phyloP scores from a whole-genome alignment of 2,329 filamentous ascomycete species.

The Fusarium aywerte region DNA sequence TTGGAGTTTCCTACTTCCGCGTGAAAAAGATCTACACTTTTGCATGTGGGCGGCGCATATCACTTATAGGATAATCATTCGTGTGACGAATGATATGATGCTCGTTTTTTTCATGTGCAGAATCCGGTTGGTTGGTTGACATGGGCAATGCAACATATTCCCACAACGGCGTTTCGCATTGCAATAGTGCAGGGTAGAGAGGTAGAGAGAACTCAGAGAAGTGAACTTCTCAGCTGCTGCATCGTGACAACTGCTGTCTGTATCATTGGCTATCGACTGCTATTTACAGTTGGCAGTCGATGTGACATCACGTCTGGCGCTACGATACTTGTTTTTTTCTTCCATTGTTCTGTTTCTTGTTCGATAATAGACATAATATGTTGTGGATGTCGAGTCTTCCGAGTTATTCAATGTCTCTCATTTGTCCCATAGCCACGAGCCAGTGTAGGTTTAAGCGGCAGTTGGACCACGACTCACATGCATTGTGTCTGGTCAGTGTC shows the following conservation, averaged over 20 bases:
- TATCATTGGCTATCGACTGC: background rate
- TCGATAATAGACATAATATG: background rate
- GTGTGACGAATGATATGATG: background rate
- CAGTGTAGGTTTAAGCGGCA: background rate
- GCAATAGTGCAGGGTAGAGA: conserved; percentile 16
- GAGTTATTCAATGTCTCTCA: conserved; percentile 4
- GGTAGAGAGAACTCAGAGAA: background rate
- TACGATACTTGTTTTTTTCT: background rate
- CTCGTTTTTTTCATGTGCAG: background rate
- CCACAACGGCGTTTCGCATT: conserved; percentile 5
- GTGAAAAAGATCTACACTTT: conserved; percentile 12
- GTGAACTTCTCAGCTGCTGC: background rate
- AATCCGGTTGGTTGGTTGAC: background rate
- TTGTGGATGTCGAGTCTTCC: background rate
- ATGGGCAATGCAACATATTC: conserved; percentile 5
- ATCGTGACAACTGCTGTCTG: background rate
- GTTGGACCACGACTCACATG: background rate
- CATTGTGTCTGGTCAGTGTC: background rate
- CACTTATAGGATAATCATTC: background rate
- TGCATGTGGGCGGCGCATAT: conserved; percentile 14
- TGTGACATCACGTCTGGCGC: background rate
- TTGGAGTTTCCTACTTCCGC: background rate
- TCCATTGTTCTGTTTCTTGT: background rate
- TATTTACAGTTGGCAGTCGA: background rate
- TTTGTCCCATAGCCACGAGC: background rate